Base-by-base conservation (phyloP, 345 rosid species). In the Psidium friedrichsthalianum region DNA sequence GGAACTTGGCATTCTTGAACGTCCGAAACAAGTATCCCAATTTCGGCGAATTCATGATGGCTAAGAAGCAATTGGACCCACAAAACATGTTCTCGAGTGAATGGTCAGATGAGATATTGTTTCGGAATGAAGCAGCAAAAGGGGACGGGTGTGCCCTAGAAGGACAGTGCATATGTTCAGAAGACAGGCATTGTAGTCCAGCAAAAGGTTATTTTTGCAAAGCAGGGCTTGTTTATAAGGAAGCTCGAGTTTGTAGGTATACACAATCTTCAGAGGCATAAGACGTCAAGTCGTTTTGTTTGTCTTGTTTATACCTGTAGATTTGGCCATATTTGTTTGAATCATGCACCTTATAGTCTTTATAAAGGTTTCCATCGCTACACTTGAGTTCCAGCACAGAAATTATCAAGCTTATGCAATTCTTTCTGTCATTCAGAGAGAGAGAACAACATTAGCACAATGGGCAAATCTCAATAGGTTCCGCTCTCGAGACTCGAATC, bases 111-210 rank as follows among this genome's bases (percentile, higher is more conserved):
- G 94, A 93, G 93, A 86, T 94, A 47, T 59, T 95, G 51, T 83
- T 86, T 11, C 94, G 96, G n/a, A 88, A 49, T 88, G 92, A 58
- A 83, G 91, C 85, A 64, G 85, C 15, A 13, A 89, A 90, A 86
- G 85, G 86, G 18, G 98, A 93, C n/a, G 98, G 96, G 24, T 95
- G 98, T 86, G 98, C 92, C 32, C 85, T 95, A 53, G 98, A 97
- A 86, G 99, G 99, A 56, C 92, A 89, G 69, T 97, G 99, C 84
- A 86, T 94, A 32, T 97, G 99, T 59, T 91, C 96, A 2, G 97
- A 95, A 84, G 98, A 95, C 55, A 89, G 89, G 52, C 95, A 95
- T 58, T 95, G 98, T 85, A 93, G 93, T 85, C 98, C 97, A 8
- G 84, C 87, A 22, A 90, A 91, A 82, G 96, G 96, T 83, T 95